Base-by-base conservation (phyloP, 495 filamentous ascomycete genomes). In the Trichoderma reesei region DNA sequence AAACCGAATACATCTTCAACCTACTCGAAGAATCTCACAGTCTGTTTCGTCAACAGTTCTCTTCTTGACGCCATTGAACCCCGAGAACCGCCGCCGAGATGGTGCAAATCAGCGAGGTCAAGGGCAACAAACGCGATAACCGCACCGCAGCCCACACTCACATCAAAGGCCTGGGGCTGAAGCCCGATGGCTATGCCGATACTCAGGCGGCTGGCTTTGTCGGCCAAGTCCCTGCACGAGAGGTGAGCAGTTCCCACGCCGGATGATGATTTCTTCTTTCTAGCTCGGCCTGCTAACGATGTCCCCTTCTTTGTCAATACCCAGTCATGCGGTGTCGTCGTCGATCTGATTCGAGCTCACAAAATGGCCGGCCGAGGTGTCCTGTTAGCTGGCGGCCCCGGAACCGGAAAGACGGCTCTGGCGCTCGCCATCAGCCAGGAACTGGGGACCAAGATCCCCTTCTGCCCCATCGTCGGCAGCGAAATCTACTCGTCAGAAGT, bases 281-380 rank as follows among this genome's bases (percentile, higher is more conserved):
- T 65, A 16, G 20, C 16, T 42, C 13, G 44, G 26, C 54, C 39
- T n/a, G 6, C 60, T 63, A 48, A 65, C 60, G 5, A 51, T 36
- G 33, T 44, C 41, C 56, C 56, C 37, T 54, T 31, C 59, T 54
- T 37, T 13, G 36, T 31, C 14, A 41, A 10, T 14, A 26, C 26
- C 3, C 37, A 78, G 89, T 95, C 94, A 73, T 92, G 89, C 74
- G 94, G 94, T 70, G 85, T 98, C 11, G 86, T 98, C 16, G 92
- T 97, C 68, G 94, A 98, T 74, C 85, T 98, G 62, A 92, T 98
- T 72, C 88, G 88, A 69, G 86, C 89, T 42, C 92, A 92, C 77
- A 98, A 96, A 82, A 97, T 98, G 94, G 88, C 93, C 20, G 94
- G 94, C 60, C 83, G 94, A 63, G 94, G 92, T 54, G 91, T 98